Conservation (phyloP, 2,329 filamentous ascomycete species). For the Pseudocercospora vitis region DNA sequence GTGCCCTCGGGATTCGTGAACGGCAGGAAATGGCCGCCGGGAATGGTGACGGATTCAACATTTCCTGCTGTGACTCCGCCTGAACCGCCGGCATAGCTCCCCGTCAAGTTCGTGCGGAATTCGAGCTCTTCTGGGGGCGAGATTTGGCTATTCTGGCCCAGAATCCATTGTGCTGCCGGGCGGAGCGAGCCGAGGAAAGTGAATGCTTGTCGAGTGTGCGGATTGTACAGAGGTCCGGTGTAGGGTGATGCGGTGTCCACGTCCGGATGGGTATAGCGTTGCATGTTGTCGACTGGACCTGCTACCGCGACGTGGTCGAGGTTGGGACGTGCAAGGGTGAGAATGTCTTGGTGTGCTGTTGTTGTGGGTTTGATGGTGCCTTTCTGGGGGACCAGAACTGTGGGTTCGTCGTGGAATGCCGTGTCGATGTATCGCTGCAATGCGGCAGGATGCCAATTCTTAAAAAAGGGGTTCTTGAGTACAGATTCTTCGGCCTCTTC, state of each 20-base stretch:
- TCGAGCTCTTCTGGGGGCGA: constrained; percentile 53
- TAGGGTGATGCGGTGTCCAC: constrained; percentile 28
- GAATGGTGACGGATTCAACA: constrained; percentile 63
- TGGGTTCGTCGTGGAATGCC: constrained; percentile 12
- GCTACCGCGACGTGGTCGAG: constrained; percentile 1
- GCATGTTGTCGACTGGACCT: not conserved
- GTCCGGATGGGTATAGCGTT: constrained; percentile 8
- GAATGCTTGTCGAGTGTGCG: constrained; percentile 59
- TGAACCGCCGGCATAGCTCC: constrained; percentile 61
- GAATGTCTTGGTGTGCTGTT: not conserved
- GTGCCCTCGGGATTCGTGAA: constrained; percentile 70
- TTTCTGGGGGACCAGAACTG: not conserved
- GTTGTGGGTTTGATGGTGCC: constrained; percentile 7
- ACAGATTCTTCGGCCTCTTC: constrained; percentile 3
- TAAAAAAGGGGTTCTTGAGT: constrained; percentile 11
- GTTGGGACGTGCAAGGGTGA: constrained; percentile 4
- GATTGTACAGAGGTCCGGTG: constrained; percentile 61
- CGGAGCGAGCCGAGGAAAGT: constrained; percentile 57
- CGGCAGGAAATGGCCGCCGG: constrained; percentile 73
- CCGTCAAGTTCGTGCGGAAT: constrained; percentile 53
- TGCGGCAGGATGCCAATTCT: not conserved
- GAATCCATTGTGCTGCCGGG: constrained; percentile 65
- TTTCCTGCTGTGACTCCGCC: constrained; percentile 60
- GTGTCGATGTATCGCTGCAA: constrained; percentile 13
- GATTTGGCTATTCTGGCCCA: constrained; percentile 55